Base-by-base conservation (phyloP, 768 basidiomycete genomes). In the Mycena venus region DNA sequence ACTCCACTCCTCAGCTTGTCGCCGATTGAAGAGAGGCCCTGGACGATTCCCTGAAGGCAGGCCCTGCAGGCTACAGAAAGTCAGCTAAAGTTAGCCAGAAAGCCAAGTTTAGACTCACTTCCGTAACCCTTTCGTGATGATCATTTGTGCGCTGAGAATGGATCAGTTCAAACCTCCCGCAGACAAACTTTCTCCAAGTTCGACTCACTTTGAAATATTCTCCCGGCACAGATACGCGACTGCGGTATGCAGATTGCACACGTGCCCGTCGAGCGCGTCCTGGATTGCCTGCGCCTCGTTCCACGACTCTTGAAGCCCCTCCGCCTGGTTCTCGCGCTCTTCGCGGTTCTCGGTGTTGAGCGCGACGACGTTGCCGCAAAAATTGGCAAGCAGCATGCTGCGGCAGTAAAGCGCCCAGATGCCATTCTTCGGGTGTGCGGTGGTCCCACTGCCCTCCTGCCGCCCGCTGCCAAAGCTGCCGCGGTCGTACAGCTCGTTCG, bases 361-460 rank as follows among this genome's bases (percentile, higher is more conserved):
- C 31, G 31, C 66, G n/a, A 66, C 53, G 68, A 68, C 60, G 51
- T 77, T 77, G 42, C 51, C 34, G 59, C 72, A 73, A 25, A 77
- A 77, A 64, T 74, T 77, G 83, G 89, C 89, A 19, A 91, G 80
- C 36, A 91, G 84, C 88, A 91, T 89, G 78, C 87, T 86, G 66
- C 90, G 87, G 80, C 89, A 89, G 77, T 89, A 90, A 55, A 91
- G 82, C 5, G 90, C 90, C 90, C 90, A 91, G 29, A 91, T 83
- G 11, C 88, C 86, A 59, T 90, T 86, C 80, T 90, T 90, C 21
- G 87, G 83, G 27, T 88, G 87, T 63, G 83, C 83, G 27, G 67
- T 62, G 68, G 76, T 80, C 34, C 80, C 79, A 64, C 74, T 62
- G 44, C 69, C 69, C 58, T 80, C 70, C 14, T 31, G 36, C 29